Evolutionary conservation across 176 grass and related monocot genomes (phyloP).

Genomic region (Rhipidocladum racemiflorum): DNA sequence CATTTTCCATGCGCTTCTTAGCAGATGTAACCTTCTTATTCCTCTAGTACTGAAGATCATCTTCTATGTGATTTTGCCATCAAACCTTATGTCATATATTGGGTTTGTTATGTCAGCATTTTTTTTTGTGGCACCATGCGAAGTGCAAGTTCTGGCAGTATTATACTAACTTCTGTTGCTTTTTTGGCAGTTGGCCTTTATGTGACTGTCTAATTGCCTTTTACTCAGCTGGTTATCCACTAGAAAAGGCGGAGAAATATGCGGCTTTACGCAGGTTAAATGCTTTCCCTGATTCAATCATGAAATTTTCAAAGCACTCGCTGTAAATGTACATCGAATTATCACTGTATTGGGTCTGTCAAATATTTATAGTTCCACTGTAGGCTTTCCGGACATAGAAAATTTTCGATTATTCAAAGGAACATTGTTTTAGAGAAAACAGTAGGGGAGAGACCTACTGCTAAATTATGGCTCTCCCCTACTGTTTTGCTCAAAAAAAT

Average conservation of each 20-base stretch:
- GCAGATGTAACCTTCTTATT: constrained; percentile 3
- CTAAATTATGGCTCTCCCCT: too few species aligned
- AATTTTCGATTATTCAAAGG: not conserved
- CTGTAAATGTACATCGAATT: constrained; percentile 8
- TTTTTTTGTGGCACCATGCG: not conserved
- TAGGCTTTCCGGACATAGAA: constrained; percentile 1
- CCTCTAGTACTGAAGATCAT: not conserved
- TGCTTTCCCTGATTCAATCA: constrained; percentile 1
- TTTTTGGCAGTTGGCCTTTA: constrained; percentile 75
- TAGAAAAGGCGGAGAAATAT: constrained; percentile 83
- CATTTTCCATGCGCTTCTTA: not conserved
- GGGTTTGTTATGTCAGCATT: not conserved
- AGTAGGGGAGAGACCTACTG: too few species aligned
- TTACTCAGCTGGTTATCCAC: constrained; percentile 87
- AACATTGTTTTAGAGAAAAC: not conserved
- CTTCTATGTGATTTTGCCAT: not conserved
- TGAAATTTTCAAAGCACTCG: not conserved
- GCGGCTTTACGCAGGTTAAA: constrained; percentile 70
- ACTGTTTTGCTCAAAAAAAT: too few species aligned
- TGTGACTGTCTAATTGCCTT: constrained; percentile 95
- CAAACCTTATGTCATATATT: not conserved
- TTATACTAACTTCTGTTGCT: constrained; percentile 17
- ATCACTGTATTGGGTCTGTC: not conserved
- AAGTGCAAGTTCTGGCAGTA: not conserved
- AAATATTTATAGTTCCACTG: not conserved